Conservation (phyloP, 2,329 filamentous ascomycete genomes). For the Aspergillus puulaauensis region DNA sequence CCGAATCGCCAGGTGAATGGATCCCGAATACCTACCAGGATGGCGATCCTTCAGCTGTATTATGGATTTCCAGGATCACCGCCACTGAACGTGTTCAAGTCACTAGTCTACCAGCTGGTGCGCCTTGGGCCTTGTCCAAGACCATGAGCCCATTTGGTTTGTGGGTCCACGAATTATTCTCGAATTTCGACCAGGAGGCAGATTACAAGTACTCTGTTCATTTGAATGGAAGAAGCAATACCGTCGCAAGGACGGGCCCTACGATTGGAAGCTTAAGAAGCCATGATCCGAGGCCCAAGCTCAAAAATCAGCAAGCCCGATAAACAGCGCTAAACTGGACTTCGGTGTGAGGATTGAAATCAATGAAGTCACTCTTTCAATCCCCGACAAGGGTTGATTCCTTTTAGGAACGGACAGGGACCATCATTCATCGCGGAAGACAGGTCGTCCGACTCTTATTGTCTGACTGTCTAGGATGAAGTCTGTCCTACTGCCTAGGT, state of each 20-base stretch:
- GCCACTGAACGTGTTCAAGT: background rate
- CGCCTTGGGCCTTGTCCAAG: background rate
- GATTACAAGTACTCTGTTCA: background rate
- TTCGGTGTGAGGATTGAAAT: slow-evolving; percentile 2
- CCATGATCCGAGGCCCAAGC: background rate
- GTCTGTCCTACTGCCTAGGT: background rate
- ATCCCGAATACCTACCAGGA: slow-evolving; percentile 3
- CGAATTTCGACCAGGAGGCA: background rate
- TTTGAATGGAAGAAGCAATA: background rate
- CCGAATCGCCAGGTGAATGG: background rate
- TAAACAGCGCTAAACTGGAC: slow-evolving; percentile 2
- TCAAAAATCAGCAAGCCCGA: slow-evolving; percentile 4
- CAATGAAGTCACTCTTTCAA: slow-evolving; percentile 1
- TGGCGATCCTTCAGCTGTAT: slow-evolving; percentile 2
- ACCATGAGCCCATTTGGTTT: background rate
- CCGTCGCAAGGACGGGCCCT: background rate
- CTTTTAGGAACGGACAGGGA: slow-evolving; percentile 5
- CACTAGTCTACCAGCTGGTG: background rate
- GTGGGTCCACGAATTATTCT: background rate
- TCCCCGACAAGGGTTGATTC: slow-evolving; percentile 7
- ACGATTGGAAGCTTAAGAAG: background rate
- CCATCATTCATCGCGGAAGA: background rate
- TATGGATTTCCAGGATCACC: background rate
- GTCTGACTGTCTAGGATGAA: background rate
- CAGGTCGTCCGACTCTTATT: background rate